phyloP scores from a whole-genome alignment of 768 basidiomycete species.

The Rhizopogon sp. region DNA sequence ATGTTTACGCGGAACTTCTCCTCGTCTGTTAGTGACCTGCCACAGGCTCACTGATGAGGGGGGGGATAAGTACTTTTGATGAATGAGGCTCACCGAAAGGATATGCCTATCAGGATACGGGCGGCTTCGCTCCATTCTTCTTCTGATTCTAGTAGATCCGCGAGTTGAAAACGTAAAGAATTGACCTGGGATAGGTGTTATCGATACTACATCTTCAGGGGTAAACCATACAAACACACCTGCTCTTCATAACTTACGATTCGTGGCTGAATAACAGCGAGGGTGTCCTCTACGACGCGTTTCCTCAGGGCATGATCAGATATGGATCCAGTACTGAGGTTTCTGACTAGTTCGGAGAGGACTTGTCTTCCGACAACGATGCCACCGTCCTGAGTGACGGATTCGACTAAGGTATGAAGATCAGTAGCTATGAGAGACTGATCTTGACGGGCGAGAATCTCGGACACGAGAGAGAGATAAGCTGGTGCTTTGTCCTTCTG shows the following conservation, averaged over 20 bases:
- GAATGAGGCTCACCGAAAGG: conserved; percentile 75
- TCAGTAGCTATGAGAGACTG: conserved; percentile 42
- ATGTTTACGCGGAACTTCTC: conserved; percentile 90
- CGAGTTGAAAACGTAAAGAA: conserved; percentile 80
- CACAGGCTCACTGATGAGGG: conserved; percentile 4
- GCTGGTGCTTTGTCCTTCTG: conserved; percentile 86
- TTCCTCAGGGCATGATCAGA: conserved; percentile 56
- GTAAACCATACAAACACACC: conserved; percentile 40
- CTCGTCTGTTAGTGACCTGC: conserved; percentile 63
- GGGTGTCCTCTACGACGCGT: conserved; percentile 69
- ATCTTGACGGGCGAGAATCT: conserved; percentile 52
- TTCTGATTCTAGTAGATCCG: conserved; percentile 80
- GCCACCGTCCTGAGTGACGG: conserved; percentile 74
- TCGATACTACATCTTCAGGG: conserved; percentile 3
- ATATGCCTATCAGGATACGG: conserved; percentile 86
- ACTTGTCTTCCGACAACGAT: conserved; percentile 88
- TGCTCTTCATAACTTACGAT: conserved; percentile 95
- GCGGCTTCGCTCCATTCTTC: conserved; percentile 96
- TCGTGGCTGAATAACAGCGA: conserved; percentile 66
- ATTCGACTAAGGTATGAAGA: conserved; percentile 69
- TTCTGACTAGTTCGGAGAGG: conserved; percentile 76
- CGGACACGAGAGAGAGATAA: conserved; percentile 64
- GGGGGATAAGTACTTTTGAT: conserved; percentile 11
- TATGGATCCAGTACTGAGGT: conserved; percentile 52
- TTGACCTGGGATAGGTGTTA: conserved; percentile 53